These are phyloP conservation scores for Hordeum marinum DNA, from an alignment of 176 grass and related monocot genomes.

Conservation along the genomic window DNA sequence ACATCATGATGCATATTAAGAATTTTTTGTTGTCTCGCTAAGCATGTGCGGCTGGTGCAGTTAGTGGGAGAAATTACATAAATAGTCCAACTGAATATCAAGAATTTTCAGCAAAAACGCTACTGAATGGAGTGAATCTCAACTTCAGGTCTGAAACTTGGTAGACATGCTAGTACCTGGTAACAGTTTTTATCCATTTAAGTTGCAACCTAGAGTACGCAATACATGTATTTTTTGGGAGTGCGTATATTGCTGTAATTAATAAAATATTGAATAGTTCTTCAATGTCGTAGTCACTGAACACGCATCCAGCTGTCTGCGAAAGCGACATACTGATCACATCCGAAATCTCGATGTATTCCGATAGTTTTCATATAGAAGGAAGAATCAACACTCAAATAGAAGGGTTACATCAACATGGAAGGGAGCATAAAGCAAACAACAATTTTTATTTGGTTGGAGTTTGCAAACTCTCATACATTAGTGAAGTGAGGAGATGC, in stretches of 20 bases:
- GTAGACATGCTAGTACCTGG: background rate
- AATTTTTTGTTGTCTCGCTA: too few relatives aligned
- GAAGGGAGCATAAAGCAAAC: background rate
- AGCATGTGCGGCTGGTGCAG: background rate
- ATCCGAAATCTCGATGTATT: background rate
- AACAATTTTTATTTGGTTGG: background rate
- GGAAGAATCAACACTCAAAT: background rate
- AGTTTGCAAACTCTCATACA: background rate
- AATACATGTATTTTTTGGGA: background rate
- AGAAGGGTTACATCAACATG: background rate
- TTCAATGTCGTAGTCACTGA: background rate
- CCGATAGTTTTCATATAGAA: background rate
- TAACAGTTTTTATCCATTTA: background rate
- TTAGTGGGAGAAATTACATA: background rate
- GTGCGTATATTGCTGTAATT: background rate
- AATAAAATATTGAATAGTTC: background rate
- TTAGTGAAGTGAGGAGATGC: background rate
- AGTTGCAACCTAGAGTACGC: background rate
- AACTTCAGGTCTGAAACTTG: background rate
- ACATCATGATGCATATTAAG: background rate
- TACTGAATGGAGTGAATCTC: background rate
- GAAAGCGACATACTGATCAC: constrained; percentile 17
- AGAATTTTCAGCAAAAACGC: background rate
- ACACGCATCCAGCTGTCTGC: background rate
- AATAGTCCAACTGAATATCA: background rate